Base-by-base conservation (phyloP, 306 rosid species). In the Lupinus albus region DNA sequence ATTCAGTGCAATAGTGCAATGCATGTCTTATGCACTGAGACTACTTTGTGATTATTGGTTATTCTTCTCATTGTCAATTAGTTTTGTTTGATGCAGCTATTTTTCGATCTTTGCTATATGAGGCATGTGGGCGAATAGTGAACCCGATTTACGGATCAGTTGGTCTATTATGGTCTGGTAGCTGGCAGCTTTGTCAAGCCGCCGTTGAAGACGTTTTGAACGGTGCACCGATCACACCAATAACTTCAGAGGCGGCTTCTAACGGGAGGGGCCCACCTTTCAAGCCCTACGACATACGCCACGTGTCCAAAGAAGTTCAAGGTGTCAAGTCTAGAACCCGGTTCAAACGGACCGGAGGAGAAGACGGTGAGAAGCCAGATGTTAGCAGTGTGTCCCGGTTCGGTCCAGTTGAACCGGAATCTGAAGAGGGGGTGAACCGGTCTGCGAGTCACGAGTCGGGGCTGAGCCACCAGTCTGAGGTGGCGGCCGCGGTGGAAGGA, bases 111-210 rank as follows among this genome's bases (percentile, higher is more conserved):
- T 73, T 93, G 79, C 59, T 93, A 0, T 88, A 90, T 33, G 99
- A 93, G 66, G 97, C 97, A 14, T 93, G 99, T 16, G 99, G 99
- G 8, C 41, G 99, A 68, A 88, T 93, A 9, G 86, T 90, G 51
- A 93, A 93, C 78, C 99, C 99, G 50, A 86, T 93, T 54, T 90
- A 90, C 21, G 99, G 99, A 0, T 90, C 99, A 0, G 99, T 90
- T 2, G 99, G 97, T 53, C 68, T 93, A 71, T 53, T 93, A 64
- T 93, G 99, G 99, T 93, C 99, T 0, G 97, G 99, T 2, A 85
- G 87, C 60, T 93, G 99, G 99, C 97, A 88, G 65, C 91, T 87
- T 0, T 93, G 99, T 65, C 96, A 93, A 41, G 74, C 82, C 49
- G 99, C 99, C 1, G 99, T 93, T 6, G 99, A 93, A 64, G 87